Percentiles rank a stretch among this genome's conserved stretches.
Evolutionary conservation across 2,329 filamentous ascomycete species (phyloP).

Genomic region (Cladosporium halotolerans): DNA sequence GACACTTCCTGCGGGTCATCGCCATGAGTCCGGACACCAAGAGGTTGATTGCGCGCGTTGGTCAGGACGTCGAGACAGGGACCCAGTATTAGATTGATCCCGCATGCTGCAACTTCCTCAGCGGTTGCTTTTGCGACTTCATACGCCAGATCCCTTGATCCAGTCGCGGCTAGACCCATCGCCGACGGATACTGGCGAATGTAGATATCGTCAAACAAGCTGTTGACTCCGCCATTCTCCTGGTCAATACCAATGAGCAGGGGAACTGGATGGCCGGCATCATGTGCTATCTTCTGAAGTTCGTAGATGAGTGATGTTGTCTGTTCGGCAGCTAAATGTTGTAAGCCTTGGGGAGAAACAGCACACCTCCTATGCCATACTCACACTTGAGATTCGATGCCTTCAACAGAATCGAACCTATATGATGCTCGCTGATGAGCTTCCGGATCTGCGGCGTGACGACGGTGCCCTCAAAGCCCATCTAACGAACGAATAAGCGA

Average conservation of each 20-base stretch:
- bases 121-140: constrained; percentile 89
- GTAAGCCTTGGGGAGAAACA: constrained; percentile 23
- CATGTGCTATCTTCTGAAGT: constrained; percentile 82
- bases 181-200: constrained; percentile 95
- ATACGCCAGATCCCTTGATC: constrained; percentile 76
- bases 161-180: constrained; percentile 93
- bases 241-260: constrained; percentile 89
- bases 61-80: constrained; percentile 91
- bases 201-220: constrained; percentile 89
- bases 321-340: constrained; percentile 70
- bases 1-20: constrained; percentile 95
- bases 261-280: constrained; percentile 83
- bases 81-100: constrained; percentile 91
- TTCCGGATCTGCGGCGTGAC: constrained; percentile 76
- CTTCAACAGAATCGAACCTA: constrained; percentile 80
- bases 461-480: constrained; percentile 80
- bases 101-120: constrained; percentile 84
- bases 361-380: background rate
- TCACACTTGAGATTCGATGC: constrained; percentile 80
- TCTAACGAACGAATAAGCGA: constrained; percentile 43
- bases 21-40: constrained; percentile 82
- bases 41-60: constrained; percentile 82
- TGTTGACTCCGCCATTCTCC: constrained; percentile 97
- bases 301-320: constrained; percentile 84
- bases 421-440: constrained; percentile 75